Percentiles rank a stretch among this genome's conserved stretches.
Conservation (phyloP, 805 yeast species). For the Yamadazyma kitorensis region DNA sequence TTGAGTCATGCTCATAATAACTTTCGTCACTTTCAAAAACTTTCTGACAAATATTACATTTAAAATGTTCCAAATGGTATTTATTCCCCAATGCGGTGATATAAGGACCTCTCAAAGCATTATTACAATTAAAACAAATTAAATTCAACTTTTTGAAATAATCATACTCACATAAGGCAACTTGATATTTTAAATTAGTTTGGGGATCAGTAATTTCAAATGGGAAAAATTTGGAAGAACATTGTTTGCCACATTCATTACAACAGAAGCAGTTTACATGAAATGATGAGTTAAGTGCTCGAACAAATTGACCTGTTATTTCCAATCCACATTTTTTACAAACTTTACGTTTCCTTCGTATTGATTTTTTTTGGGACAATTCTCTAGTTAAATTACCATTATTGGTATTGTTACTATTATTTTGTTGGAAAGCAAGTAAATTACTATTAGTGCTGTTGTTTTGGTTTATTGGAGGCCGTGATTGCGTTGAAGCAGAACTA, state of each 20-base stretch:
- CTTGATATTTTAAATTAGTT: slow-evolving; percentile 22
- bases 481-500: slow-evolving; percentile 9
- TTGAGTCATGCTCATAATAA: slow-evolving; percentile 81
- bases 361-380: slow-evolving; percentile 9
- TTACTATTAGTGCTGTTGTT: not conserved
- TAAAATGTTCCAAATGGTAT: slow-evolving; percentile 93
- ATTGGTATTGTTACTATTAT: too few species aligned
- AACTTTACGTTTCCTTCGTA: slow-evolving; percentile 21
- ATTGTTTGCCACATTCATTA: slow-evolving; percentile 74
- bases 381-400: not conserved
- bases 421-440: too few species aligned
- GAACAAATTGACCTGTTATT: slow-evolving; percentile 68
- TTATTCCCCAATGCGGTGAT: slow-evolving; percentile 90
- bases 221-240: slow-evolving; percentile 88
- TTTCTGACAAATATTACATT: slow-evolving; percentile 80
- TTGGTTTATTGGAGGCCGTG: not conserved
- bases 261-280: slow-evolving; percentile 90
- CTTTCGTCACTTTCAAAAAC: slow-evolving; percentile 90
- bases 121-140: slow-evolving; percentile 82
- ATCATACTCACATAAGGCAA: slow-evolving; percentile 84
- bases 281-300: slow-evolving; percentile 76
- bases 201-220: slow-evolving; percentile 52
- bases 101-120: slow-evolving; percentile 86
- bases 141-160: slow-evolving; percentile 82
- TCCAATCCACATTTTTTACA: slow-evolving; percentile 37